Evolutionary conservation across 208 protist species (phyloP).

Genomic region (Acanthamoeba lenticulata): DNA sequence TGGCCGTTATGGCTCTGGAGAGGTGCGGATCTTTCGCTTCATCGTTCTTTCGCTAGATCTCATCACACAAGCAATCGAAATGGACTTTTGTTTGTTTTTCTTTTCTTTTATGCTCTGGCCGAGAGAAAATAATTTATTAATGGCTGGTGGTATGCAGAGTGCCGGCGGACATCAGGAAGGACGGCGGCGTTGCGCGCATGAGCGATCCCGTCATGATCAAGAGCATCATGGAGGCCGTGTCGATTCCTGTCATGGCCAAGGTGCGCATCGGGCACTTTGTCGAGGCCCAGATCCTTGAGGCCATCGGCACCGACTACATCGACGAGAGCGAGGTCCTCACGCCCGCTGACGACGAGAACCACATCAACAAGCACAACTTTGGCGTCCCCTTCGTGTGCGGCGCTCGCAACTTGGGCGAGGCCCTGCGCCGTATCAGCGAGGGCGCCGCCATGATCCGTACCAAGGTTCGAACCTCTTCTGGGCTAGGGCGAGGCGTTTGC

Average conservation of each 20-base stretch:
- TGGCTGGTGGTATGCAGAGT: constrained; percentile 56
- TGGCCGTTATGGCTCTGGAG: constrained; percentile 91
- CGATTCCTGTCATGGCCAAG: constrained; percentile 90
- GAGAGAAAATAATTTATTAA: not conserved
- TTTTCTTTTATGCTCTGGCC: not conserved
- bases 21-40: constrained; percentile 59
- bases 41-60: not conserved
- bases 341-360: constrained; percentile 88
- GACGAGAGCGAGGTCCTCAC: constrained; percentile 92
- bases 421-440: constrained; percentile 90
- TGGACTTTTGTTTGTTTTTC: not conserved
- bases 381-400: constrained; percentile 92
- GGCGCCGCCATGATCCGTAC: constrained; percentile 91
- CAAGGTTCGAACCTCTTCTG: constrained; percentile 74
- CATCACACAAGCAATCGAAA: too few species aligned
- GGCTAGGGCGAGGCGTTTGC: not conserved
- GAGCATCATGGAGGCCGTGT: constrained; percentile 84
- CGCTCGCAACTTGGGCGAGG: constrained; percentile 89
- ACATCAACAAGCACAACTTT: constrained; percentile 91
- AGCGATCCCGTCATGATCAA: constrained; percentile 90
- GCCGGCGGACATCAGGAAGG: constrained; percentile 90
- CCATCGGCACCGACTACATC: constrained; percentile 90
- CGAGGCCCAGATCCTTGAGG: constrained; percentile 89
- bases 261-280: constrained; percentile 91
- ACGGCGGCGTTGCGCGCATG: constrained; percentile 86